These are phyloP conservation scores for Calamus simplicifolius DNA, from an alignment of 176 grass and related monocot species.

Conservation along the genomic window DNA sequence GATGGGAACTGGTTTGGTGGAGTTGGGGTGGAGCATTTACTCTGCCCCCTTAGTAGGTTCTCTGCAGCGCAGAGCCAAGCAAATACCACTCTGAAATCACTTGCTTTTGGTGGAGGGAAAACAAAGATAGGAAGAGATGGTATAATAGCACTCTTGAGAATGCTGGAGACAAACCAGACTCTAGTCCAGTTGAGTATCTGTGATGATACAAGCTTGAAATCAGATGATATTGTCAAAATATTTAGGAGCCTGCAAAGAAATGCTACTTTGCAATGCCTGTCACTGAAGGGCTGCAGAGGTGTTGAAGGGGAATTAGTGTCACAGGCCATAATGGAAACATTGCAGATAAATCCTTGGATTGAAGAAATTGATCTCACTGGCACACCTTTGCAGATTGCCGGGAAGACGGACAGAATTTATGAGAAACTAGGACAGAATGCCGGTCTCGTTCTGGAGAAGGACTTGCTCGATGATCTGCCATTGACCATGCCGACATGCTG, in stretches of 20 bases:
- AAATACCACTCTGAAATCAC: slow-evolving; percentile 55
- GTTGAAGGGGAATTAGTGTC: slow-evolving; percentile 63
- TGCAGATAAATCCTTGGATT: slow-evolving; percentile 90
- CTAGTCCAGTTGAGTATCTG: slow-evolving; percentile 44
- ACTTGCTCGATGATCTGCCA: slow-evolving; percentile 55
- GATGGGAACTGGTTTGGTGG: slow-evolving; percentile 71
- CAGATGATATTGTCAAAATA: slow-evolving; percentile 66
- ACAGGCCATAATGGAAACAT: slow-evolving; percentile 58
- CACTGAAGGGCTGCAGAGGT: slow-evolving; percentile 63
- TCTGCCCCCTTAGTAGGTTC: slow-evolving; percentile 78
- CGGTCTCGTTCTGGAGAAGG: slow-evolving; percentile 38
- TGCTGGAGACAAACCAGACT: slow-evolving; percentile 86
- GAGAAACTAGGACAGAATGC: slow-evolving; percentile 86
- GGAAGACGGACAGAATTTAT: slow-evolving; percentile 64
- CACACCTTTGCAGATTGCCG: slow-evolving; percentile 66
- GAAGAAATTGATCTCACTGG: slow-evolving; percentile 83
- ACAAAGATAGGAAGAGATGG: slow-evolving; percentile 47
- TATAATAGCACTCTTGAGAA: slow-evolving; percentile 54
- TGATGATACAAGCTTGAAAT: slow-evolving; percentile 56
- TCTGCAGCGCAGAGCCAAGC: slow-evolving; percentile 77
- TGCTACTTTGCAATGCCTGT: slow-evolving; percentile 44
- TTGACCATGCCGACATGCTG: slow-evolving; percentile 51
- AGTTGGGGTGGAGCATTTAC: slow-evolving; percentile 69
- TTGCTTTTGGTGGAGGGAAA: slow-evolving; percentile 60
- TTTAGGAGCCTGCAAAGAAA: slow-evolving; percentile 82